phyloP scores from a whole-genome alignment of 352 stramenopile species.

The Globisporangium viniferum region DNA sequence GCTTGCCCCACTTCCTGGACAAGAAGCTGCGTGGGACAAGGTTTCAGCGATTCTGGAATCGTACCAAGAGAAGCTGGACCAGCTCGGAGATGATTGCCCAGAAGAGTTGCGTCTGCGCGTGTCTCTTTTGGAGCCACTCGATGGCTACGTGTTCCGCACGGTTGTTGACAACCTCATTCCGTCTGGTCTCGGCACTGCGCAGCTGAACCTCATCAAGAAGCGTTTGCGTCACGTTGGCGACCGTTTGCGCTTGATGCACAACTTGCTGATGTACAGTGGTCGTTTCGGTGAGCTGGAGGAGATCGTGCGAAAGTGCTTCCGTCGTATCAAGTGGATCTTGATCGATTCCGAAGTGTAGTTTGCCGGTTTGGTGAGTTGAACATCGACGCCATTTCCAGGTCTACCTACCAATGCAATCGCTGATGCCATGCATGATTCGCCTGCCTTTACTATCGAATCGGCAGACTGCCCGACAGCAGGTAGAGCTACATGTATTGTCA shows the following conservation, averaged over 20 bases:
- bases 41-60: constrained; percentile 55
- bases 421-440: not conserved
- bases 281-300: constrained; percentile 82
- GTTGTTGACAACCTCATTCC: constrained; percentile 88
- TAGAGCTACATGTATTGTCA: not conserved
- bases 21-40: constrained; percentile 76
- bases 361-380: not conserved
- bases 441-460: not conserved
- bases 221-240: constrained; percentile 83
- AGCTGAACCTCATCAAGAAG: constrained; percentile 89
- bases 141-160: constrained; percentile 85
- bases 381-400: not conserved
- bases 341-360: constrained; percentile 87
- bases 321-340: constrained; percentile 91
- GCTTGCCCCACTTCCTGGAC: constrained; percentile 58
- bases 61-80: constrained; percentile 76
- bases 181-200: constrained; percentile 68
- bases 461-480: not conserved
- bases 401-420: not conserved
- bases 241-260: constrained; percentile 85
- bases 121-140: constrained; percentile 64
- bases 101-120: constrained; percentile 70
- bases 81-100: constrained; percentile 56
- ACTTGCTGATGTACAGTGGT: constrained; percentile 87
- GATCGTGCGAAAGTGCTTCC: constrained; percentile 90